Conservation (phyloP, 1,284 basidiomycete species). For the Cutaneotrichosporon mucoides region DNA sequence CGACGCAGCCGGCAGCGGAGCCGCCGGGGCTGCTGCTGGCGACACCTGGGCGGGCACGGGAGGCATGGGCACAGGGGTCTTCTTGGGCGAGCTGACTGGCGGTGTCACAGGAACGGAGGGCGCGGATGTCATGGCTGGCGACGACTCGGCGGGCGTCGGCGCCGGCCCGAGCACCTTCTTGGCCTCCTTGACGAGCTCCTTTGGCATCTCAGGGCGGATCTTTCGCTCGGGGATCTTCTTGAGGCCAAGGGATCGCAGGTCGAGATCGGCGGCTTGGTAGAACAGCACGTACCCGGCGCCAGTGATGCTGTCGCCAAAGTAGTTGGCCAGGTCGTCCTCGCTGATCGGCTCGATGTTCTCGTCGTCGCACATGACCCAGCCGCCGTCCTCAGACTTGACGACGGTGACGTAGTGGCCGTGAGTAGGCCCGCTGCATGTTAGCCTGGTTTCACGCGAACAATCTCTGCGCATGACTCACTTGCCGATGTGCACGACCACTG, state of each 20-base stretch:
- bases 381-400: conserved; percentile 70
- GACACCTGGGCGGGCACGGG: neutral
- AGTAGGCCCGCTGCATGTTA: conserved; percentile 71
- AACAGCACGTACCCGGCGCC: conserved; percentile 96
- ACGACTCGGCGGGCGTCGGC: neutral
- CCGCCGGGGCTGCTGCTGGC: neutral
- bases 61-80: neutral
- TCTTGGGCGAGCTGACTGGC: neutral
- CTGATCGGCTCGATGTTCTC: conserved; percentile 82
- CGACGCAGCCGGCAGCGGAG: neutral
- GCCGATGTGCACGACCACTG: conserved; percentile 96
- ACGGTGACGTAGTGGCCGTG: conserved; percentile 98
- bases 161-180: neutral
- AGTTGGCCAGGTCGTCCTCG: conserved; percentile 84
- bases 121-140: neutral
- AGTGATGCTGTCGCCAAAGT: conserved; percentile 83
- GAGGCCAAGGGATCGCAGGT: conserved; percentile 62
- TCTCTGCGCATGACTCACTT: conserved; percentile 58
- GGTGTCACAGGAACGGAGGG: neutral
- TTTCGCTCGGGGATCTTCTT: conserved; percentile 20
- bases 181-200: conserved; percentile 2
- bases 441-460: too few relatives aligned
- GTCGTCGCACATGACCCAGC: conserved; percentile 93
- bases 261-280: conserved; percentile 91
- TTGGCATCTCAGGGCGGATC: conserved; percentile 7